Conservation (phyloP, 148 eudicot genomes). For the Rhododendron williamsianum region DNA sequence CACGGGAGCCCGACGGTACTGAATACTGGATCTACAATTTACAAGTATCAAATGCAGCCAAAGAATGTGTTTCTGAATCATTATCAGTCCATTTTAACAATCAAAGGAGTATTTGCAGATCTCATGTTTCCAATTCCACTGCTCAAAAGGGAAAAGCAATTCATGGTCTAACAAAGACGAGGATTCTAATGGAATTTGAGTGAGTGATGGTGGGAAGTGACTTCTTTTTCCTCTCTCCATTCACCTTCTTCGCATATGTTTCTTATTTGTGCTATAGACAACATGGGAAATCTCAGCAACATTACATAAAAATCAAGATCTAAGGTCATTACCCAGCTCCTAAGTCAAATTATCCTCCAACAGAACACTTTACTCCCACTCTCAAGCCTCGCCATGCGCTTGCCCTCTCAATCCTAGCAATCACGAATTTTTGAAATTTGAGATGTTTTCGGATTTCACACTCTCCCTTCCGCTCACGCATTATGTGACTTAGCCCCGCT, state of each 20-base stretch:
- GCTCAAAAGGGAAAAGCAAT: background rate
- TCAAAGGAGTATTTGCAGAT: background rate
- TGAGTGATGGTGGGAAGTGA: background rate
- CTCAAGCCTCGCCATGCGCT: background rate
- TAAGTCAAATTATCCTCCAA: background rate
- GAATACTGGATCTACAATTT: background rate
- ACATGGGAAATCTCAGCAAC: background rate
- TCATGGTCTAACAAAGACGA: background rate
- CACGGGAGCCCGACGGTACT: background rate
- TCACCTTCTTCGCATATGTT: background rate
- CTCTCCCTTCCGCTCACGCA: background rate
- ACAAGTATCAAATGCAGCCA: background rate
- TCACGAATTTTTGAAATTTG: background rate
- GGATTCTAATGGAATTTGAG: background rate
- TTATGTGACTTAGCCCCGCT: background rate
- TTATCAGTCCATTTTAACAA: background rate
- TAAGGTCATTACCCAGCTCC: background rate
- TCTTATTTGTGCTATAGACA: background rate
- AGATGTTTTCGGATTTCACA: background rate
- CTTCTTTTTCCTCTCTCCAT: background rate
- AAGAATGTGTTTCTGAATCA: background rate
- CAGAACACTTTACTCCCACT: background rate
- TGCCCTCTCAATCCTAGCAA: background rate
- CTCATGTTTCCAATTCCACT: background rate
- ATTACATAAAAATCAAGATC: background rate